Percentiles rank a stretch among this genome's conserved stretches.
phyloP scores from a whole-genome alignment of 495 filamentous ascomycete genomes.

The Talaromyces proteolyticus region DNA sequence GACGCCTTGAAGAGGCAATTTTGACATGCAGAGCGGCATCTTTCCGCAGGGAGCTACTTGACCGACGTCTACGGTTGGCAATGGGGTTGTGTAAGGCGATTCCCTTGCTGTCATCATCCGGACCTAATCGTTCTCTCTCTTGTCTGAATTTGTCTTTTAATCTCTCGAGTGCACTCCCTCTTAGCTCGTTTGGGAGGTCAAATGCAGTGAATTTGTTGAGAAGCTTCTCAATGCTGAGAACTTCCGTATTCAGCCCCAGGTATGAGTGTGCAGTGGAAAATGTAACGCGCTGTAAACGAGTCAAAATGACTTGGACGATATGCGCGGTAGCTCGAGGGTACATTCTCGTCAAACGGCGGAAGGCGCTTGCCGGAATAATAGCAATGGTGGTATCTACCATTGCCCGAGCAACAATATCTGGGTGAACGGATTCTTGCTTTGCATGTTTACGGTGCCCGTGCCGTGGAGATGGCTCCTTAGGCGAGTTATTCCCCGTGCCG shows the following conservation, averaged over 20 bases:
- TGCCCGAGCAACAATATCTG: slow-evolving; percentile 94
- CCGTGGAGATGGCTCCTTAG: slow-evolving; percentile 6
- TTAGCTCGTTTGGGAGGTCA: slow-evolving; percentile 86
- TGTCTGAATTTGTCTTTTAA: slow-evolving; percentile 90
- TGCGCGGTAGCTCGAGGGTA: slow-evolving; percentile 96
- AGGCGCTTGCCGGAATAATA: slow-evolving; percentile 94
- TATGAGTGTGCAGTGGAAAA: slow-evolving; percentile 92
- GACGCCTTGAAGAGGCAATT: slow-evolving; percentile 22
- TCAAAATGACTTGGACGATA: slow-evolving; percentile 95
- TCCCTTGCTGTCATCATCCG: slow-evolving; percentile 83
- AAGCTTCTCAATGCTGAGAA: slow-evolving; percentile 81
- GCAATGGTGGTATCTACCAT: slow-evolving; percentile 97
- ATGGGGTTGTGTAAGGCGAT: slow-evolving; percentile 90
- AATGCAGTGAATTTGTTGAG: slow-evolving; percentile 90
- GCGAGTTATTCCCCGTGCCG: slow-evolving; percentile 10
- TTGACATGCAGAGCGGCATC: slow-evolving; percentile 72
- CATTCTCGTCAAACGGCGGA: slow-evolving; percentile 85
- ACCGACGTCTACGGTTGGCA: slow-evolving; percentile 58
- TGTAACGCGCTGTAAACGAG: slow-evolving; percentile 88
- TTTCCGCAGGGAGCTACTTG: slow-evolving; percentile 70
- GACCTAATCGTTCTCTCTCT: slow-evolving; percentile 77
- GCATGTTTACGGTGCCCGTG: slow-evolving; percentile 14
- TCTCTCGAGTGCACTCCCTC: slow-evolving; percentile 75
- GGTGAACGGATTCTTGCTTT: slow-evolving; percentile 71
- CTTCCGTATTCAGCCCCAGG: slow-evolving; percentile 83